phyloP scores from a whole-genome alignment of 2,329 filamentous ascomycete species.

The Stylonectria norvegica region DNA sequence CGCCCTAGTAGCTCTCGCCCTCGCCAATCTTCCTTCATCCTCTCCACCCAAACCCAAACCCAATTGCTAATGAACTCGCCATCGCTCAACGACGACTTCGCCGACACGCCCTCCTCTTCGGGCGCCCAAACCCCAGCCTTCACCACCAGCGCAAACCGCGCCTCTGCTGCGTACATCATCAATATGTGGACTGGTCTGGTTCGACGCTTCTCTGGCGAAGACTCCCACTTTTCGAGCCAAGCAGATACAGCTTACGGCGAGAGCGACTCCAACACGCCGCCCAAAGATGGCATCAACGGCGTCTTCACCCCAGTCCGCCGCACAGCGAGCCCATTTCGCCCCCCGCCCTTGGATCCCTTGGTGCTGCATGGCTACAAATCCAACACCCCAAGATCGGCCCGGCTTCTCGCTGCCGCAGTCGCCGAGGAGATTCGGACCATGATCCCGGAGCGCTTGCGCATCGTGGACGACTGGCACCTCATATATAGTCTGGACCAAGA shows the following conservation, averaged over 20 bases:
- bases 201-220: conserved; percentile 60
- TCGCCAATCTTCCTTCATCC: background rate
- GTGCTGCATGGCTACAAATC: conserved; percentile 63
- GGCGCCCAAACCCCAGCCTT: conserved; percentile 22
- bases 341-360: conserved; percentile 82
- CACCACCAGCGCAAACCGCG: conserved; percentile 17
- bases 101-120: conserved; percentile 22
- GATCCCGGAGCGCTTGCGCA: conserved; percentile 79
- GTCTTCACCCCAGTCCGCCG: conserved; percentile 54
- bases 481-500: conserved; percentile 90
- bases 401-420: conserved; percentile 67
- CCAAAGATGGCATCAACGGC: conserved; percentile 50
- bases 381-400: conserved; percentile 56
- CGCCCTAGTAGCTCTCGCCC: background rate
- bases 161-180: conserved; percentile 27
- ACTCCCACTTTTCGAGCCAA: conserved; percentile 30
- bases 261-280: conserved; percentile 8
- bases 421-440: conserved; percentile 93
- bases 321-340: conserved; percentile 74
- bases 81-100: conserved; percentile 19
- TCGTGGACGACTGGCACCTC: conserved; percentile 82
- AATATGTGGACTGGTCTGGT: conserved; percentile 60
- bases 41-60: background rate
- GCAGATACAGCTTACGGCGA: conserved; percentile 24
- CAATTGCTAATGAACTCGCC: conserved; percentile 18